Percentiles rank a stretch among this genome's conserved stretches.
These are phyloP conservation scores for Babesia caballi DNA, from an alignment of 169 alveolate species.

Conservation along the genomic window DNA sequence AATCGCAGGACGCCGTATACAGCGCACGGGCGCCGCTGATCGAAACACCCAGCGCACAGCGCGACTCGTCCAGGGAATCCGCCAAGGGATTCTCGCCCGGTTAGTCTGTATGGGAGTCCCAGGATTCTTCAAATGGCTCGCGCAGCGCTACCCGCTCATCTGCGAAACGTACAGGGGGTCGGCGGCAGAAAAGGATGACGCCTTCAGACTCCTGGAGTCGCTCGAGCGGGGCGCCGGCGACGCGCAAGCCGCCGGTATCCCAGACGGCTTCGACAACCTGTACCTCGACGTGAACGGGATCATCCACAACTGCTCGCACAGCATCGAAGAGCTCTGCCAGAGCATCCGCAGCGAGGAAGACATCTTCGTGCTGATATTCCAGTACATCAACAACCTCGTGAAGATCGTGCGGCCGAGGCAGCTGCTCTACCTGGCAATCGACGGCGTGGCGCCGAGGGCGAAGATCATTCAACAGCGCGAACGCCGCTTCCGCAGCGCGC, in stretches of 20 bases:
- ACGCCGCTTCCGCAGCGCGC: constrained; percentile 88
- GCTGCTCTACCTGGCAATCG: constrained; percentile 89
- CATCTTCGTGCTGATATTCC: constrained; percentile 81
- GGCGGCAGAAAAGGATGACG: constrained; percentile 60
- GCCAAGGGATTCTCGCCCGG: no score
- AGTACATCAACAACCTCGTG: constrained; percentile 87
- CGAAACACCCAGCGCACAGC: no score
- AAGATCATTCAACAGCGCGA: constrained; percentile 93
- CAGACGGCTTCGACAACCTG: constrained; percentile 85
- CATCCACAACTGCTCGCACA: constrained; percentile 92
- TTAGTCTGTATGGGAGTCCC: constrained; percentile 61
- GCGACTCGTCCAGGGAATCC: no score
- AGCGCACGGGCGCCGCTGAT: no score
- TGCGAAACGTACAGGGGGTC: constrained; percentile 53
- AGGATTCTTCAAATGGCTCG: constrained; percentile 59
- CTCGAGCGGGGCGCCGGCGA: background rate
- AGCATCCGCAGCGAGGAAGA: constrained; percentile 71
- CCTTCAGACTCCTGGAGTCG: constrained; percentile 39
- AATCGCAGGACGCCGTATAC: no score
- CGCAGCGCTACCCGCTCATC: constrained; percentile 68
- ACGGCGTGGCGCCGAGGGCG: constrained; percentile 98
- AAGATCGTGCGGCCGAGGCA: constrained; percentile 86
- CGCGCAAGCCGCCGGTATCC: background rate
- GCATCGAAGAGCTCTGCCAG: constrained; percentile 74
- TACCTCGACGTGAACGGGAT: constrained; percentile 95